Evolutionary conservation across 1,284 basidiomycete species (phyloP).

Genomic region (Rhodotorula sp.): DNA sequence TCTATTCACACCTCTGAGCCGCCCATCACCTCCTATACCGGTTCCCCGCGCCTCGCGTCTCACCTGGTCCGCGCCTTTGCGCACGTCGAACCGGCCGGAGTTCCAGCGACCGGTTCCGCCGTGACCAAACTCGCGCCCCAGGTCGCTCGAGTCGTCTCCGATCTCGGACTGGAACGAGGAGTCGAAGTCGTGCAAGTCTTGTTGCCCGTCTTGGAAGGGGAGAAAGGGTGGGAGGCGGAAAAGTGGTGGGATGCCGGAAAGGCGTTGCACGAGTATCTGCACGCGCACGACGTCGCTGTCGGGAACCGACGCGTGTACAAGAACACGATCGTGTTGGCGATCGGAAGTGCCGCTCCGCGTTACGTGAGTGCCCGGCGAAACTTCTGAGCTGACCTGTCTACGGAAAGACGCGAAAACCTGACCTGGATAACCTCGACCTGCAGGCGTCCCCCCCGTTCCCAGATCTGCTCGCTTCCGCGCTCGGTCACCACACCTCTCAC

Average conservation of each 20-base stretch:
- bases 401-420: neutral
- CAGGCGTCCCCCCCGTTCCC: conserved; percentile 4
- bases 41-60: neutral
- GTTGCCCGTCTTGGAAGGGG: conserved; percentile 4
- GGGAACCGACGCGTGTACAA: neutral
- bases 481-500: conserved; percentile 28
- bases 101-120: conserved; percentile 8
- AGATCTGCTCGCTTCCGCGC: conserved; percentile 7
- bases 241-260: conserved; percentile 20
- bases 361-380: neutral
- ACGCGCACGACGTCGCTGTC: conserved; percentile 12
- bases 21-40: neutral
- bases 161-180: neutral
- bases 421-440: neutral
- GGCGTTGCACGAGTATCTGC: conserved; percentile 15
- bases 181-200: conserved; percentile 15
- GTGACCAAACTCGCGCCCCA: conserved; percentile 1
- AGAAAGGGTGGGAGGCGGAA: conserved; percentile 8
- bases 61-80: conserved; percentile 17
- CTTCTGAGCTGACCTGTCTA: neutral
- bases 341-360: conserved; percentile 7
- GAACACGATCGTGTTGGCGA: conserved; percentile 15
- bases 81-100: neutral
- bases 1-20: neutral
- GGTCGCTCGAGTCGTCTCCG: neutral